Percentiles rank a stretch among this genome's conserved stretches.
These are phyloP conservation scores for Dictyostelium discoideum DNA, from an alignment of 78 protist species.

Conservation along the genomic window dicty_2.7 NC_007088.5:2876501-2877000, in stretches of 20 bases:
- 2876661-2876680: slow-evolving; percentile 76
- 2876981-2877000: slow-evolving; percentile 99
- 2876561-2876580: slow-evolving; percentile 98
- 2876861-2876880: slow-evolving; percentile 99
- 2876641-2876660: slow-evolving; percentile 49
- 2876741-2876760: background rate
- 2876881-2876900: slow-evolving; percentile 92
- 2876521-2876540: slow-evolving; percentile 88
- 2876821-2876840: slow-evolving; percentile 89
- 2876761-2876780: background rate
- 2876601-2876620: background rate
- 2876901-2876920: slow-evolving; percentile 73
- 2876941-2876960: slow-evolving; percentile 85
- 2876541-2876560: slow-evolving; percentile 94
- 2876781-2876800: slow-evolving; percentile 1
- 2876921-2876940: slow-evolving; percentile 94
- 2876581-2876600: slow-evolving; percentile 92
- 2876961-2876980: slow-evolving; percentile 95
- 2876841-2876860: slow-evolving; percentile 99
- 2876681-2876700: slow-evolving; percentile 88
- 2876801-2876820: background rate
- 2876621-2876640: background rate
- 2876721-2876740: background rate
- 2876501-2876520: slow-evolving; percentile 86
- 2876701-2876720: slow-evolving; percentile 97